phyloP scores from a whole-genome alignment of 139 green algal species.

The Ulvella scutata region DNA sequence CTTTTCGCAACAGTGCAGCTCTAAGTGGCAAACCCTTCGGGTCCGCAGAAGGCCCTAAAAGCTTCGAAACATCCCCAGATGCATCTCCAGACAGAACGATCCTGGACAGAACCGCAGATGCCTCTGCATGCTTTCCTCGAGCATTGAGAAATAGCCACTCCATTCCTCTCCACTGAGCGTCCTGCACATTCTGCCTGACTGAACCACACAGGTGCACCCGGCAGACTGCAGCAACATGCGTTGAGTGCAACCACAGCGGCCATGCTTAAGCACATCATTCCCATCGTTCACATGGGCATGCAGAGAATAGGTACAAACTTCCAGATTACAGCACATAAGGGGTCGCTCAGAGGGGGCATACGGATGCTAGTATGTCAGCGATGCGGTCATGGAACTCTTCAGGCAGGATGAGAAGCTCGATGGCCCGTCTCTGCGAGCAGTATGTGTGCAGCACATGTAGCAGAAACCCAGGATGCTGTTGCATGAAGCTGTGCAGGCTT shows the following conservation, averaged over 20 bases:
- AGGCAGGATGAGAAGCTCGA: constrained; percentile 1
- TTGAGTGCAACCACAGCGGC: too few species aligned
- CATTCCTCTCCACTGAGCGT: background rate
- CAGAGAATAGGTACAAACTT: too few species aligned
- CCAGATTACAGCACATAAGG: too few species aligned
- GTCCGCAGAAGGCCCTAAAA: background rate
- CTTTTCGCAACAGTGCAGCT: background rate
- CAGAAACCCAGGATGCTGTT: background rate
- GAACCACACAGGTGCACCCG: too few species aligned
- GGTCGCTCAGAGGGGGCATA: background rate
- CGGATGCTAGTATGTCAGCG: background rate
- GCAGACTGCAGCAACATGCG: too few species aligned
- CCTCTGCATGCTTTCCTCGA: background rate
- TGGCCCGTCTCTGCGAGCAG: background rate
- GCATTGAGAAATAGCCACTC: background rate
- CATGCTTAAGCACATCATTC: too few species aligned
- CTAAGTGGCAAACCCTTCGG: background rate
- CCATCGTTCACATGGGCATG: too few species aligned
- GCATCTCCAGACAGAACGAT: background rate
- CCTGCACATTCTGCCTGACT: background rate
- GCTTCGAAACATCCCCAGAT: background rate
- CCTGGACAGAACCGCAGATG: background rate
- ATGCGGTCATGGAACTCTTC: background rate
- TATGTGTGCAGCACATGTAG: background rate
- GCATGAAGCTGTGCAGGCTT: background rate